Evolutionary conservation across 2,329 filamentous ascomycete genomes (phyloP).

Genomic region (Nigrospora osmanthi): DNA sequence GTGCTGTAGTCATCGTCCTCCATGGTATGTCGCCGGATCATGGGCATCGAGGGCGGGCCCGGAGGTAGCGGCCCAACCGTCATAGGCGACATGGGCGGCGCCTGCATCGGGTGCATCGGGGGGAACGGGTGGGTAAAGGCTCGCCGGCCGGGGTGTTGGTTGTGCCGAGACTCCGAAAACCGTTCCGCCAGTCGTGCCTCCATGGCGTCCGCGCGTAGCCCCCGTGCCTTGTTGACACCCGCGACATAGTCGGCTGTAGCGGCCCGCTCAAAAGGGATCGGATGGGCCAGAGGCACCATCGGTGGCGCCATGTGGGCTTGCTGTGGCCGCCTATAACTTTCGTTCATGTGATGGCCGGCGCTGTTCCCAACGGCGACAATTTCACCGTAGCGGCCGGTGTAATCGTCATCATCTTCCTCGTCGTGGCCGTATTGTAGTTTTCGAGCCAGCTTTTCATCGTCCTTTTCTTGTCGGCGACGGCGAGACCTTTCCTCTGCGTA

Average conservation of each 20-base stretch:
- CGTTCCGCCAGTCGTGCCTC: constrained; percentile 43
- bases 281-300: constrained; percentile 18
- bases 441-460: constrained; percentile 32
- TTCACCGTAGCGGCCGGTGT: constrained; percentile 26
- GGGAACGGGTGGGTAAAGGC: constrained; percentile 9
- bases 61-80: constrained; percentile 21
- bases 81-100: constrained; percentile 16
- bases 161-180: constrained; percentile 35
- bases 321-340: constrained; percentile 41
- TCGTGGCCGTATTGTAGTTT: constrained; percentile 25
- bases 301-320: constrained; percentile 27
- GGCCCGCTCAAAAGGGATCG: constrained; percentile 25
- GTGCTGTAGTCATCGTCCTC: constrained; percentile 31
- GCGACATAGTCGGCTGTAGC: constrained; percentile 32
- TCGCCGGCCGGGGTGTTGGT: constrained; percentile 14
- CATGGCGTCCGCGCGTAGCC: constrained; percentile 32
- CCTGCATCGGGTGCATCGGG: constrained; percentile 13
- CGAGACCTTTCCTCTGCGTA: constrained; percentile 16
- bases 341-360: constrained; percentile 52
- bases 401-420: constrained; percentile 31
- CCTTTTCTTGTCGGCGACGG: constrained; percentile 37
- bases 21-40: constrained; percentile 30
- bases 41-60: constrained; percentile 13
- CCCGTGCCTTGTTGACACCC: constrained; percentile 34
- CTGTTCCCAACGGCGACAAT: constrained; percentile 40